phyloP scores from a whole-genome alignment of 257 asterid genomes.

The Jacaranda copaia region DNA sequence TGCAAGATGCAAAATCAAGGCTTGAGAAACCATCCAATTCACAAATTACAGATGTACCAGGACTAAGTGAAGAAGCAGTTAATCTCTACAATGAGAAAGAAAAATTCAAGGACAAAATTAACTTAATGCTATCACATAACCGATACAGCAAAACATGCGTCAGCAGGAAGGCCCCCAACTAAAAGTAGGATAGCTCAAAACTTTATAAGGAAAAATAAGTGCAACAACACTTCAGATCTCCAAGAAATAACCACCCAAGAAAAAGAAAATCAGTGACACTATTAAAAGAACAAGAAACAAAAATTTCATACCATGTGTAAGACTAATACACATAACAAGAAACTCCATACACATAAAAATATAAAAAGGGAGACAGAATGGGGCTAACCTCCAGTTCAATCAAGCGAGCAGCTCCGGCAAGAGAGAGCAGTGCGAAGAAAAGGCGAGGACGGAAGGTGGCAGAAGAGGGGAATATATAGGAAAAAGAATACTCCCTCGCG shows the following conservation, averaged over 20 bases:
- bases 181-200: background rate
- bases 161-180: background rate
- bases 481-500: background rate
- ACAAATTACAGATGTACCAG: background rate
- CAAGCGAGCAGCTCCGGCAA: background rate
- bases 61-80: background rate
- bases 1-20: background rate
- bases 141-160: background rate
- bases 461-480: slow-evolving; percentile 21
- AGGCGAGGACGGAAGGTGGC: background rate
- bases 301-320: background rate
- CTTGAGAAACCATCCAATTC: background rate
- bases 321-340: background rate
- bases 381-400: slow-evolving; percentile 22
- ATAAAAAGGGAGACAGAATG: background rate
- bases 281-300: background rate
- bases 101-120: background rate
- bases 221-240: background rate
- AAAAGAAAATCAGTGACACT: background rate
- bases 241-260: background rate
- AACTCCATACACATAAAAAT: background rate
- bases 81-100: background rate
- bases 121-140: background rate
- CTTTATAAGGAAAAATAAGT: background rate
- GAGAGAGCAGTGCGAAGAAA: slow-evolving; percentile 7